Base-by-base conservation (phyloP, 257 asterid species). In the Handroanthus guayacan region DNA sequence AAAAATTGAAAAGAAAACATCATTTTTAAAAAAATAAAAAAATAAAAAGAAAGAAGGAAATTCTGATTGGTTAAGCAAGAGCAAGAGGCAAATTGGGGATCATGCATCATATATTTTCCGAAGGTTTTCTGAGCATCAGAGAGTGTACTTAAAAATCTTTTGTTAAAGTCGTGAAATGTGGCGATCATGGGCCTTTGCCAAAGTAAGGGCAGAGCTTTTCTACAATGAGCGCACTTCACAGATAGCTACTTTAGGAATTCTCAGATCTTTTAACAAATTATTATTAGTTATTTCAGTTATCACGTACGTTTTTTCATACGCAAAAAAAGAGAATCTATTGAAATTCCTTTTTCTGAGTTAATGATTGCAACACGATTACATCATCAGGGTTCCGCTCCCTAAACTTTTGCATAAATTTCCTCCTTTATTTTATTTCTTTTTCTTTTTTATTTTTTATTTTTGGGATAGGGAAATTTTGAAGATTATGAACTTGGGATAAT, bases 321-420 rank as follows among this genome's bases (percentile, higher is more conserved):
- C 89, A 82, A 80, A 57, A 57, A 58, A 47, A 67, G 18, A 74
- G 82, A 85, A 85, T 85, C 87, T 82, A 79, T 71, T 51, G 62
- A 69, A 68, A 75, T 75, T 68, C 69, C 70, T 82, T 80, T 80
- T 79, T 41, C 72, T 68, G 71, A 76, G 77, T 68, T 80, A 80
- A 83, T 83, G 63, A 83, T 78, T 80, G 87, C 80, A 57, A 44
- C 82, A 76, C 84, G 62, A 83, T 84, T 78, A 45, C 85, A 70
- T 75, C 83, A 78, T 67, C 71, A 56, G 10, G 34, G 56, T 37
- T 34, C 39, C 71, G 20, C 6, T 39, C 54, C 62, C 67, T 13
- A 71, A 36, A 34, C 13, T 18, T 75, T 69, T 78, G 41, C 20
- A 16, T 54, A 43, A n/a, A 3, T n/a, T 36, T 41, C 52, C 31